Conservation (phyloP, 768 basidiomycete genomes). For the Podaxis sp. region DNA sequence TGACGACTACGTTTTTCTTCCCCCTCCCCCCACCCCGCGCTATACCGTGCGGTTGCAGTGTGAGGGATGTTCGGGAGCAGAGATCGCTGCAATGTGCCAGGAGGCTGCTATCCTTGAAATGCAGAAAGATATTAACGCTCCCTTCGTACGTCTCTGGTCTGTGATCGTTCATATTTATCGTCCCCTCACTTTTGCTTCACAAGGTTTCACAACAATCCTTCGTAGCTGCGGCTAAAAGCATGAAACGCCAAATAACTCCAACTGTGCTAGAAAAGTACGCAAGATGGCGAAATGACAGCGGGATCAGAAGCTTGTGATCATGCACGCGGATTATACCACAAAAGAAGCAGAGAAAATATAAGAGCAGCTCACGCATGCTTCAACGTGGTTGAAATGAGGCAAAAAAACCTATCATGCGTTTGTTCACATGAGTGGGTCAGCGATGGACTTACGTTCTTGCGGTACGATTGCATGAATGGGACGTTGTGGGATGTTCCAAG, state of each 20-base stretch:
- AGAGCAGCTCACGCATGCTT: neutral
- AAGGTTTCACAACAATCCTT: conserved; percentile 81
- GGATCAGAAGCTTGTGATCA: conserved; percentile 22
- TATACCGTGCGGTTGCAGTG: conserved; percentile 49
- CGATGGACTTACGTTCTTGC: neutral
- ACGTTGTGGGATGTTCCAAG: neutral
- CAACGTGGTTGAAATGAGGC: conserved; percentile 2
- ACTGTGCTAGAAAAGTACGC: conserved; percentile 71
- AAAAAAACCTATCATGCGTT: neutral
- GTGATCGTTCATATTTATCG: neutral
- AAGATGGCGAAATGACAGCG: conserved; percentile 53
- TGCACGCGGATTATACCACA: too few relatives aligned
- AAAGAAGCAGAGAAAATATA: neutral
- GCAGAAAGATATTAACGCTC: conserved; percentile 80
- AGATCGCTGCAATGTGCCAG: conserved; percentile 89
- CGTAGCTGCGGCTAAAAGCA: conserved; percentile 63
- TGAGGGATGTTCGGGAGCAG: conserved; percentile 95
- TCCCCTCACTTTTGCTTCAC: neutral
- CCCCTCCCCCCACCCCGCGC: neutral
- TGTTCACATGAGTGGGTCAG: neutral
- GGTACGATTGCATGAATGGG: neutral
- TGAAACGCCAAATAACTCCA: conserved; percentile 84
- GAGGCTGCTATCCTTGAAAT: conserved; percentile 94
- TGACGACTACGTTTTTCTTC: neutral
- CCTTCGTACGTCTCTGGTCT: conserved; percentile 52